Percentiles rank a stretch among this genome's conserved stretches.
phyloP scores from a whole-genome alignment of 2,329 filamentous ascomycete species.

The Cladosporium oxysporum region DNA sequence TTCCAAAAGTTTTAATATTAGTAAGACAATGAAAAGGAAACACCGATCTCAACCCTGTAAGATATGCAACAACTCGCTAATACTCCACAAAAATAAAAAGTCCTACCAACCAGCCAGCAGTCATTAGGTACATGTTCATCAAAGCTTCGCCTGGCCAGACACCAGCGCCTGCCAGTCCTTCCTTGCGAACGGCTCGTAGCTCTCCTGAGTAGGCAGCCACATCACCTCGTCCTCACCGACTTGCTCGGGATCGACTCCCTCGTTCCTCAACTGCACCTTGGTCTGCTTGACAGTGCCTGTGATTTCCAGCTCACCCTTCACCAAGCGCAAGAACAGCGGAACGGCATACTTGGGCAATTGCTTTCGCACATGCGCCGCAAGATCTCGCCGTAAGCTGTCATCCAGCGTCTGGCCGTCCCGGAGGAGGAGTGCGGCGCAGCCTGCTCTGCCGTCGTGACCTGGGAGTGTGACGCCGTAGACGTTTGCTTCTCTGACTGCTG shows the following conservation, averaged over 20 bases:
- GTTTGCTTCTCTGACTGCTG: conserved; percentile 72
- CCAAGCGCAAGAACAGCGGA: conserved; percentile 74
- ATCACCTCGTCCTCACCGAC: conserved; percentile 55
- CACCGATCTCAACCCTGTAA: neutral
- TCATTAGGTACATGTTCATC: neutral
- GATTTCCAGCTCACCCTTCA: conserved; percentile 59
- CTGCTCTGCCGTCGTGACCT: conserved; percentile 79
- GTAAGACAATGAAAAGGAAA: neutral
- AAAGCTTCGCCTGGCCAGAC: conserved; percentile 71
- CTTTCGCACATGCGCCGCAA: conserved; percentile 61
- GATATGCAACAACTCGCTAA: neutral
- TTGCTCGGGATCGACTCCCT: conserved; percentile 70
- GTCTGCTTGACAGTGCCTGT: conserved; percentile 91
- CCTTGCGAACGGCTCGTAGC: conserved; percentile 67
- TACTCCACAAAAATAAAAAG: neutral
- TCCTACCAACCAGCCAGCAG: neutral
- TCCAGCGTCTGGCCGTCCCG: conserved; percentile 40
- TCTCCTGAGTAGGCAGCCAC: conserved; percentile 61
- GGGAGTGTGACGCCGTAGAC: conserved; percentile 82
- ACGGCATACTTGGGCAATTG: conserved; percentile 72
- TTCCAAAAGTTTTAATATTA: neutral
- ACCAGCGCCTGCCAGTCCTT: conserved; percentile 70
- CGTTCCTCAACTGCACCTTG: conserved; percentile 69
- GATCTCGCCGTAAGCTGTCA: conserved; percentile 45
- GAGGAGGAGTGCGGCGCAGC: conserved; percentile 71